Percentiles rank a stretch among this genome's conserved stretches.
phyloP scores from a whole-genome alignment of 352 stramenopile species.

The Phytopythium mirpurense region DNA sequence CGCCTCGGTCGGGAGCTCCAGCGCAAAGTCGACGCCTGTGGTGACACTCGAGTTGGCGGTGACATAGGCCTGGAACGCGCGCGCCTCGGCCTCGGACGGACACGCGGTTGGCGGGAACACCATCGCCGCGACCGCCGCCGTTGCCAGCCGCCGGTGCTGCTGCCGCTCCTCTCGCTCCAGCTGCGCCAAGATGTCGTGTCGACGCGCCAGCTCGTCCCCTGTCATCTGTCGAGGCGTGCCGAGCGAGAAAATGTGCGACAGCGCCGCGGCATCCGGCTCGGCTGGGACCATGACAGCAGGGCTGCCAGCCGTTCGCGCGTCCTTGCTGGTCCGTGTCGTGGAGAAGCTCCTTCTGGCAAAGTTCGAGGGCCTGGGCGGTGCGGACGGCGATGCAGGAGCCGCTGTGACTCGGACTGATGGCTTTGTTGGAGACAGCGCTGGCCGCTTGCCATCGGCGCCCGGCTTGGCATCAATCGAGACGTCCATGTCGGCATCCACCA shows the following conservation, averaged over 20 bases:
- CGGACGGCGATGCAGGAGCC: not conserved
- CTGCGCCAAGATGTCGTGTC: slow-evolving; percentile 46
- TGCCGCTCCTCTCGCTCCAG: slow-evolving; percentile 31
- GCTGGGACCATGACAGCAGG: not conserved
- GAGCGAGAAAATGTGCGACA: slow-evolving; percentile 59
- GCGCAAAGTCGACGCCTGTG: slow-evolving; percentile 4
- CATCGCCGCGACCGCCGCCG: slow-evolving; percentile 28
- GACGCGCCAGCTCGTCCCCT: slow-evolving; percentile 31
- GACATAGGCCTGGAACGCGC: slow-evolving; percentile 32
- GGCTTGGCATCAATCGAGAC: not conserved
- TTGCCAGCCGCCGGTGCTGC: slow-evolving; percentile 20
- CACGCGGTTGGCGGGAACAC: slow-evolving; percentile 9
- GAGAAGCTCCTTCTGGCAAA: not conserved
- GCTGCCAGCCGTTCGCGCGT: not conserved
- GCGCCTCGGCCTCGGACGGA: slow-evolving; percentile 17
- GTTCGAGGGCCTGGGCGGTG: not conserved
- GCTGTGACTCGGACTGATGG: not conserved
- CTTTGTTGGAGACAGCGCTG: not conserved
- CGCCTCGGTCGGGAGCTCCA: not conserved
- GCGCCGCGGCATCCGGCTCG: slow-evolving; percentile 20
- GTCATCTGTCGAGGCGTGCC: slow-evolving; percentile 51
- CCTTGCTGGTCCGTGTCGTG: not conserved
- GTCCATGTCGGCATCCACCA: slow-evolving; percentile 1
- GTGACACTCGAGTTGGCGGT: slow-evolving; percentile 32
- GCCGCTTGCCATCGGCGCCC: not conserved